Base-by-base conservation (phyloP, 805 yeast species). In the Scheffersomyces coipomensis region DNA sequence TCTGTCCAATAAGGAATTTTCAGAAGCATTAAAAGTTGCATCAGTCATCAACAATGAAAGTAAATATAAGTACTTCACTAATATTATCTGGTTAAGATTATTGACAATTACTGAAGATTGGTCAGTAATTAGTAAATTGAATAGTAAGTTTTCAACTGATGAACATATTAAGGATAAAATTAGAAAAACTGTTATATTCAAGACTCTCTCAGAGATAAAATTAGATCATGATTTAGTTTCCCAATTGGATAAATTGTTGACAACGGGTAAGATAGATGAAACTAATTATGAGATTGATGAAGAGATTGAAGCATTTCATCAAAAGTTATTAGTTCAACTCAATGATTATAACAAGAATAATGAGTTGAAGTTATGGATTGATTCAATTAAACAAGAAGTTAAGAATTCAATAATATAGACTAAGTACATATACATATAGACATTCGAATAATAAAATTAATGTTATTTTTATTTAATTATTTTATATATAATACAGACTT, bases 51-150 rank as follows among this genome's bases (percentile, higher is more conserved):
- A 49, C 5, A 60, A 62, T 41, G 68, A 64, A 18, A 33, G 35
- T 12, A 24, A 38, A 6, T 60, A 47, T 37, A 52, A 47, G 29
- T 44, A 47, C 21, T 53, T 56, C 22, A 45, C 58, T 8, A 48
- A 49, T 30, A 40, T 51, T 7, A 59, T 82, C 0, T 85, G 90
- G 88, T 69, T 76, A 46, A 66, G 89, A 45, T 66, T 83, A 33
- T 58, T 85, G 16, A 17, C 60, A 65, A 34, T 58, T 49, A 44
- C 64, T 2, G 85, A 83, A 46, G 69, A 77, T 45, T 79, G 86
- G 83, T 44, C 54, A 5, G 52, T 57, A 15, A 56, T 78, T 11
- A 54, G 59, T 5, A 43, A 56, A 24, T 52, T 64, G 5, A 60
- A 68, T 39, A 60, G 56, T 35, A 62, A 69, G 38, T 57, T 72